A percentile compares a stretch with the other conserved stretches of the same genome.
Evolutionary conservation across 73 alveolate genomes (phyloP).

Genomic region (Effrenium voratum): DNA sequence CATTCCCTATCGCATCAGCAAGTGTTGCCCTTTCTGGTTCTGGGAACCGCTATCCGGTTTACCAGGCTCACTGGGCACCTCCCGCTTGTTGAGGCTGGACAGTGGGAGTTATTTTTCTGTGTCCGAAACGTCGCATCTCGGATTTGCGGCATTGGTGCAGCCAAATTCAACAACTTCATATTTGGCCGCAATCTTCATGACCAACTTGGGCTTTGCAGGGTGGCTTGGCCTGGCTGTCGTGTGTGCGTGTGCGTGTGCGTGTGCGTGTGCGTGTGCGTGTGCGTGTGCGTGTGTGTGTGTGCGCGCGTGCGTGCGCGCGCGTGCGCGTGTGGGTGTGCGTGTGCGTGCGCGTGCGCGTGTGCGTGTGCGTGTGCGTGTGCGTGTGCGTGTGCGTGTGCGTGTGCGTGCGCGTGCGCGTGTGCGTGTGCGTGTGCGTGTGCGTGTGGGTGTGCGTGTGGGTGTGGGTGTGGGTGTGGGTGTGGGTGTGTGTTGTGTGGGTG

Average conservation of each 20-base stretch:
- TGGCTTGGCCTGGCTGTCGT: not conserved
- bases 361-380: constrained; percentile 40
- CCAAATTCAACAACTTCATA: too few species aligned
- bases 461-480: constrained; percentile 12
- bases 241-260: constrained; percentile 24
- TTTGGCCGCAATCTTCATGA: too few species aligned
- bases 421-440: constrained; percentile 22
- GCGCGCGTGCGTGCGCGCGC: constrained; percentile 14
- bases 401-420: constrained; percentile 19
- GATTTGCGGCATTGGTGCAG: too few species aligned
- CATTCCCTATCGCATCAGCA: too few species aligned
- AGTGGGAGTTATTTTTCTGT: too few species aligned
- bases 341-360: constrained; percentile 22
- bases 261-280: constrained; percentile 16
- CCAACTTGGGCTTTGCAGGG: not conserved
- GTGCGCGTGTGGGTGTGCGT: constrained; percentile 28
- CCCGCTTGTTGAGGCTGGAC: too few species aligned
- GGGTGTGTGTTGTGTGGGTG: constrained; percentile 28
- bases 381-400: constrained; percentile 20
- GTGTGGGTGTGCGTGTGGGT: not conserved
- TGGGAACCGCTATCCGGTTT: too few species aligned
- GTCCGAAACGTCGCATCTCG: too few species aligned
- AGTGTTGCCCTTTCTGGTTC: too few species aligned
- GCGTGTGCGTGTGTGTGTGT: constrained; percentile 24
- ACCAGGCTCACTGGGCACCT: too few species aligned